A percentile compares a stretch with the other conserved stretches of the same genome.
These are phyloP conservation scores for Beta vulgaris DNA, from an alignment of 148 eudicot species.

Conservation along the genomic window DNA sequence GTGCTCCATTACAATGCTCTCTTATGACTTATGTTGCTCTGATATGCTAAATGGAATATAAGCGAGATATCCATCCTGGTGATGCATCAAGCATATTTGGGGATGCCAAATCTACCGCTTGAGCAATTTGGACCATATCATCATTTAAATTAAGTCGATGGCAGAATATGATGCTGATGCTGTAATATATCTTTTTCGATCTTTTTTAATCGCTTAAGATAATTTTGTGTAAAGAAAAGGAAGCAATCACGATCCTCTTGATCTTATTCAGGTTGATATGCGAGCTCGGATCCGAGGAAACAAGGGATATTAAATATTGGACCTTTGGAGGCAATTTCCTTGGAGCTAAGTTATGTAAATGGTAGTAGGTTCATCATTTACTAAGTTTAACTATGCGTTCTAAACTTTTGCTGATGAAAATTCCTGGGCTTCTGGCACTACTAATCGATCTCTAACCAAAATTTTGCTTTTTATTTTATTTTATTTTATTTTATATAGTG, in stretches of 20 bases:
- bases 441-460: neutral
- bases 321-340: neutral
- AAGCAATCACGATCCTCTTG: neutral
- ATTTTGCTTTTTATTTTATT: too few species aligned
- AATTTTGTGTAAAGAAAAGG: neutral
- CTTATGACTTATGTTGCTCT: neutral
- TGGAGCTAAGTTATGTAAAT: neutral
- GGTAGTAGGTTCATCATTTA: neutral
- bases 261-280: constrained; percentile 72
- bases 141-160: neutral
- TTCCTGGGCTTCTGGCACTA: neutral
- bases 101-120: neutral
- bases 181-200: neutral
- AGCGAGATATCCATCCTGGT: neutral
- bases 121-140: neutral
- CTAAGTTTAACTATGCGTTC: neutral
- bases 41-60: neutral
- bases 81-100: neutral
- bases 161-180: neutral
- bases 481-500: too few species aligned
- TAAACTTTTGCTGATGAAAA: neutral
- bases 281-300: constrained; percentile 90
- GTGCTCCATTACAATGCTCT: neutral
- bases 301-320: constrained; percentile 57
- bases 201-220: neutral